phyloP scores from a whole-genome alignment of 768 basidiomycete species.

The Mrakia blollopis region DNA sequence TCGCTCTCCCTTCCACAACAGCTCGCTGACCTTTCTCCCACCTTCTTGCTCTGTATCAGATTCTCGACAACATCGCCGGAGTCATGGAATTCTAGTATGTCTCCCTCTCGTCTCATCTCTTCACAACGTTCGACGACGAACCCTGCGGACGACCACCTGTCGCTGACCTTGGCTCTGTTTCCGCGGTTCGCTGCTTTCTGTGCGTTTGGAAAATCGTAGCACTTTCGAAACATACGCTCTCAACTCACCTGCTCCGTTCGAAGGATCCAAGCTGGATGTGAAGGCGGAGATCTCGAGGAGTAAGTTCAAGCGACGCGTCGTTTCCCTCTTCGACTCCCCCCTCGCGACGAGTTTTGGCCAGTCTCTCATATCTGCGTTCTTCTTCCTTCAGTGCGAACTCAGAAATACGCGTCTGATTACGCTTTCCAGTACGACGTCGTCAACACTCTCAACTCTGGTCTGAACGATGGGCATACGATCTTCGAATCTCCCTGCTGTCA shows the following conservation, averaged over 20 bases:
- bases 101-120: not conserved
- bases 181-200: not conserved
- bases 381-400: constrained; percentile 24
- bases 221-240: constrained; percentile 56
- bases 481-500: constrained; percentile 35
- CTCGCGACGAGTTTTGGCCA: not conserved
- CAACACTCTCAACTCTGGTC: constrained; percentile 50
- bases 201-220: not conserved
- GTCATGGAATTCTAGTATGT: constrained; percentile 49
- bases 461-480: constrained; percentile 67
- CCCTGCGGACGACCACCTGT: not conserved
- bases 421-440: constrained; percentile 60
- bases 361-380: not conserved
- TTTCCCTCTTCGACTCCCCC: constrained; percentile 40
- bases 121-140: too few relatives aligned
- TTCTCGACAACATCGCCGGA: constrained; percentile 49
- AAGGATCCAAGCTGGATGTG: constrained; percentile 53
- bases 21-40: not conserved
- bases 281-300: constrained; percentile 52
- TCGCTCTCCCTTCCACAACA: not conserved
- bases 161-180: not conserved
- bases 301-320: constrained; percentile 50
- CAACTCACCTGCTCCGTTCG: constrained; percentile 54
- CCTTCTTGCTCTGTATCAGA: not conserved
- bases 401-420: constrained; percentile 54